These are phyloP conservation scores for Lenzites betulinus DNA, from an alignment of 768 basidiomycete genomes.

Conservation along the genomic window DNA sequence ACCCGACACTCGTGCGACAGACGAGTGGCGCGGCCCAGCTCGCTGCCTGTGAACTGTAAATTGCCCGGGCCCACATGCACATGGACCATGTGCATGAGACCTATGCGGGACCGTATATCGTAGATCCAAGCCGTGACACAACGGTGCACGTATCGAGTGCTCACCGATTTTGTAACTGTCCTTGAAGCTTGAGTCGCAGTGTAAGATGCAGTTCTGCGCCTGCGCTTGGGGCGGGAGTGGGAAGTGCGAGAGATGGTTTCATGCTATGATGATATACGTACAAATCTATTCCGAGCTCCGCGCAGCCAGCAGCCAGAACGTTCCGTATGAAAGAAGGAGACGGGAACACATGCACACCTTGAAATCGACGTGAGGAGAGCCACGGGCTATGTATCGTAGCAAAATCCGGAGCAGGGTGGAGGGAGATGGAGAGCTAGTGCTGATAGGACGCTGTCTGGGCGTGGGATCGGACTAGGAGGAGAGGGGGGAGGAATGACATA, in stretches of 20 bases:
- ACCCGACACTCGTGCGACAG: neutral
- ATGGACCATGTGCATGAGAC: too few species aligned
- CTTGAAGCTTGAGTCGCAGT: too few species aligned
- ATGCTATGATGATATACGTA: neutral
- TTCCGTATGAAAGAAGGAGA: neutral
- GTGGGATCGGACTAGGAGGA: neutral
- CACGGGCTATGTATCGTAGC: too few species aligned
- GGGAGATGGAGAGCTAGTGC: neutral
- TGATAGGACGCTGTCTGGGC: too few species aligned
- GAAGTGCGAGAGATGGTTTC: neutral
- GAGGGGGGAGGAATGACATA: slow-evolving; percentile 2
- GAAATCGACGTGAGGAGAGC: too few species aligned
- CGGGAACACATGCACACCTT: too few species aligned
- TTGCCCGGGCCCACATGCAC: neutral
- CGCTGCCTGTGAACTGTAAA: neutral
- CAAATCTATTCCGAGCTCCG: neutral
- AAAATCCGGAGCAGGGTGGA: neutral
- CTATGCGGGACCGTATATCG: neutral
- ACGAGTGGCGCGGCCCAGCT: neutral
- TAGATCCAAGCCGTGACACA: too few species aligned
- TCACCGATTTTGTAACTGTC: too few species aligned
- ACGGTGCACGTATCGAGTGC: too few species aligned
- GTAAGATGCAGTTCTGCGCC: too few species aligned
- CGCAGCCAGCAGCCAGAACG: neutral
- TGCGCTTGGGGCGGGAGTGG: neutral